Base-by-base conservation (phyloP, 1,284 basidiomycete genomes). In the Ustilago tritici region DNA sequence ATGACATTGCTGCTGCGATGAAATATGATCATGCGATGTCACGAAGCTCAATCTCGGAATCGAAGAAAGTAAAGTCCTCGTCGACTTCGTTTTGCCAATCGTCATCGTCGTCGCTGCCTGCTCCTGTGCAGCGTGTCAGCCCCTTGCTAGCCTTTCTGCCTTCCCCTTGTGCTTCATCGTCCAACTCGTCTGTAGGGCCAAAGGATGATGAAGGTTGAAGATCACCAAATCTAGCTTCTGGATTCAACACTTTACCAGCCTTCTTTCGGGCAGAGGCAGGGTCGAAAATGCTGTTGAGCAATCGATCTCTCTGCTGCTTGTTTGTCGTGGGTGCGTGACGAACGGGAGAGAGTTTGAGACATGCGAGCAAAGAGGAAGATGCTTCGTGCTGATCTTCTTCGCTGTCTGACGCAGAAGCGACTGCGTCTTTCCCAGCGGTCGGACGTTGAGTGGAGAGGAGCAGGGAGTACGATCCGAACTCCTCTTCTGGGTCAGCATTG, bases 21-120 rank as follows among this genome's bases (percentile, higher is more conserved):
- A 28, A 23, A 5, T 32, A 23, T 7, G 32, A 14, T 52, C 34
- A 76, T 4, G 65, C 68, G 12, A 76, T 53, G 41, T 76, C 73
- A 11, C 54, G n/a, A 15, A 76, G 65, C 40, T 76, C 64, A 40
- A 76, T 76, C 43, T 76, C 73, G 28, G 57, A 56, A 53, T 76
- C 73, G 58, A 67, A 50, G n/a, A 76, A 76, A 28, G 73, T 75
- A 19, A 66, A 76, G 40, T 70, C 68, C 31, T 70, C 36, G 17
- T 76, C 73, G 49, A 76, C 68, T 28, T 64, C 73, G 38, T 76
- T 61, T 8, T 65, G 63, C 73, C 73, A 76, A 40, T 76, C 71
- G 28, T 74, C 71, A 46, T 74, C 72, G 57, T 75, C 67, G 60
- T 66, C 67, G 34, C 35, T 36, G 36, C n/a, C 41, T 0, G 40